Percentiles rank a stretch among this genome's conserved stretches.
Evolutionary conservation across 805 yeast genomes (phyloP).

Genomic region (Candida mattraensis): DNA sequence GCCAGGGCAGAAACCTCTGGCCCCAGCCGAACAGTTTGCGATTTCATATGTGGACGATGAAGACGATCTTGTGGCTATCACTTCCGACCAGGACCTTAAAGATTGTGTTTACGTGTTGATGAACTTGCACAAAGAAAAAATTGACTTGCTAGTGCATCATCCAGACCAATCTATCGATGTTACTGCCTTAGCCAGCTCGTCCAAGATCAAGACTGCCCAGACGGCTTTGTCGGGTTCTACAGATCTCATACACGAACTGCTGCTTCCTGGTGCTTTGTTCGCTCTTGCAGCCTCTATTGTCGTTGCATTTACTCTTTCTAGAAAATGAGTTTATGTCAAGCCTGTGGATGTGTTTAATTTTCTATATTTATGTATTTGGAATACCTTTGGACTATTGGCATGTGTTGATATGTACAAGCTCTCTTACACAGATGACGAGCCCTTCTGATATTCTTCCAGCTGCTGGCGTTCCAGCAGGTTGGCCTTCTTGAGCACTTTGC

Average conservation of each 20-base stretch:
- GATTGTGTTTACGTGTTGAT: conserved; percentile 68
- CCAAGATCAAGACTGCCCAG: conserved; percentile 11
- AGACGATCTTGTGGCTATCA: conserved; percentile 75
- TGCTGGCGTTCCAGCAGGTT: conserved; percentile 25
- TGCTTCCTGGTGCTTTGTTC: conserved; percentile 64
- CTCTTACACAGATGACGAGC: no score
- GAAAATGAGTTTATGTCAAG: conserved; percentile 40
- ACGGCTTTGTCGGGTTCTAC: neutral
- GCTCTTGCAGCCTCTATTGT: conserved; percentile 59
- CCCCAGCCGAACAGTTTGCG: conserved; percentile 46
- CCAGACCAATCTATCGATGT: conserved; percentile 45
- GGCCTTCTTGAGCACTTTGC: conserved; percentile 42
- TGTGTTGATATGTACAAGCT: no score
- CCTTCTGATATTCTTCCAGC: conserved; percentile 18
- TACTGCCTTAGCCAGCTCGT: conserved; percentile 1
- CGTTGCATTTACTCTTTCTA: conserved; percentile 53
- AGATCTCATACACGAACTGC: conserved; percentile 51
- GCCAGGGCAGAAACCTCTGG: conserved; percentile 7
- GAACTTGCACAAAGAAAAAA: conserved; percentile 52
- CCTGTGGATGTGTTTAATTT: no score
- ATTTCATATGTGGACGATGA: conserved; percentile 83
- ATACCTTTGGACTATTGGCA: no score
- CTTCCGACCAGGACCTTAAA: conserved; percentile 67
- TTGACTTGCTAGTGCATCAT: conserved; percentile 72
- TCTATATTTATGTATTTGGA: no score